A percentile compares a stretch with the other conserved stretches of the same genome.
These are phyloP conservation scores for Trypanosoma platydactyli DNA, from an alignment of 208 protist genomes.

Conservation along the genomic window DNA sequence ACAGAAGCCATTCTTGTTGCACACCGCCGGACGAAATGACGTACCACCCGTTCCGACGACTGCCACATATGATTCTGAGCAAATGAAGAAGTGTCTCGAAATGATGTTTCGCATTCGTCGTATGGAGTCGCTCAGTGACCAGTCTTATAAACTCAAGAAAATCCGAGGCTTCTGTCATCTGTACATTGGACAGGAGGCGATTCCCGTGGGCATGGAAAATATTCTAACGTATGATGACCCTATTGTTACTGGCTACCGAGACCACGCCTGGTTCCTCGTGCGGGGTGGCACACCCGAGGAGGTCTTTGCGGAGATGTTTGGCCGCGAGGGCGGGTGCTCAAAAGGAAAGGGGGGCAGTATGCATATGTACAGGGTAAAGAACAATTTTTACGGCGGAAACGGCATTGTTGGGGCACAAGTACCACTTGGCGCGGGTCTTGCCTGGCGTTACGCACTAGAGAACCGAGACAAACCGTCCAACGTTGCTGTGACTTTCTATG, in stretches of 20 bases:
- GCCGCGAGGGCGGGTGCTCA: conserved; percentile 78
- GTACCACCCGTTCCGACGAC: conserved; percentile 68
- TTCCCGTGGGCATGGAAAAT: conserved; percentile 93
- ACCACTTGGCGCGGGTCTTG: conserved; percentile 95
- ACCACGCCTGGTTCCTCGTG: conserved; percentile 92
- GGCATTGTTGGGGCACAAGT: conserved; percentile 98
- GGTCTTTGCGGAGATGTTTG: conserved; percentile 94
- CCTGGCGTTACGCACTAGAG: conserved; percentile 84
- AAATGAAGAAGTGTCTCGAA: conserved; percentile 74
- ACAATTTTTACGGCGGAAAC: conserved; percentile 98
- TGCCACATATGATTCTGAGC: conserved; percentile 73
- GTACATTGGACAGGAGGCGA: conserved; percentile 98
- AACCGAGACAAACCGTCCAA: conserved; percentile 83
- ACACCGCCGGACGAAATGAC: conserved; percentile 63
- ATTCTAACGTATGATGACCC: conserved; percentile 89
- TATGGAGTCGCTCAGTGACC: conserved; percentile 94
- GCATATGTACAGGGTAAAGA: conserved; percentile 96
- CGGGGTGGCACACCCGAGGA: conserved; percentile 89
- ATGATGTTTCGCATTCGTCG: conserved; percentile 94
- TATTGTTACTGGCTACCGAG: conserved; percentile 97
- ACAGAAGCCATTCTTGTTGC: conserved; percentile 72
- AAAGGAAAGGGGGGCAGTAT: conserved; percentile 98
- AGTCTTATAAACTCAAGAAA: conserved; percentile 96
- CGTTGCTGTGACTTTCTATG: conserved; percentile 94
- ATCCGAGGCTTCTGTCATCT: conserved; percentile 98